A percentile compares a stretch with the other conserved stretches of the same genome.
phyloP scores from a whole-genome alignment of 768 basidiomycete genomes.

The Piloderma croceum region DNA sequence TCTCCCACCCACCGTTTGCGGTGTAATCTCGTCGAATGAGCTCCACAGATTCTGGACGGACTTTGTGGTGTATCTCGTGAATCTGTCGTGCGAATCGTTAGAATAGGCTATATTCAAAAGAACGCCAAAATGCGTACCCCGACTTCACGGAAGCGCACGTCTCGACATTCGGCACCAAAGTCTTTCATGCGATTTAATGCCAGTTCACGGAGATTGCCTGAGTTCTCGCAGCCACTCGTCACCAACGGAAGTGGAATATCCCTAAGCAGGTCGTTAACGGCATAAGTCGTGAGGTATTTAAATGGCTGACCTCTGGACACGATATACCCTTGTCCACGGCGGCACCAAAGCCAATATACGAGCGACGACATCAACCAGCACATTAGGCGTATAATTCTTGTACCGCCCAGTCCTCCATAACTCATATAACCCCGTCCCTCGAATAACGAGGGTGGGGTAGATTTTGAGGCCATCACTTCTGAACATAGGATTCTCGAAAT shows the following conservation, averaged over 20 bases:
- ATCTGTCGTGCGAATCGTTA: constrained; percentile 48
- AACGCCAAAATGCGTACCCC: constrained; percentile 54
- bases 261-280: constrained; percentile 35
- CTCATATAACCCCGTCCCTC: constrained; percentile 94
- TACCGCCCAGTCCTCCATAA: constrained; percentile 96
- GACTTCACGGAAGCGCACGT: constrained; percentile 96
- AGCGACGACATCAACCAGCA: constrained; percentile 95
- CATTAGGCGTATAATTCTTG: constrained; percentile 99
- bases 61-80: constrained; percentile 98
- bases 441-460: constrained; percentile 96
- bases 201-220: constrained; percentile 92
- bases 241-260: constrained; percentile 97
- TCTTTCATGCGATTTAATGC: constrained; percentile 98
- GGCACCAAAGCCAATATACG: constrained; percentile 93
- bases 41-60: constrained; percentile 92
- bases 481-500: constrained; percentile 98
- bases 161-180: constrained; percentile 95
- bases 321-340: constrained; percentile 97
- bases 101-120: background rate
- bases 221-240: constrained; percentile 95
- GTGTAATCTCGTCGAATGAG: constrained; percentile 92
- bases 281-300: constrained; percentile 1
- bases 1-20: constrained; percentile 99
- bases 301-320: constrained; percentile 75
- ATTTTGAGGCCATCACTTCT: constrained; percentile 96